These are phyloP conservation scores for Physcomitrium patens DNA, from an alignment of 225 moss, liverwort and hornwort species.

Conservation along the genomic window DNA sequence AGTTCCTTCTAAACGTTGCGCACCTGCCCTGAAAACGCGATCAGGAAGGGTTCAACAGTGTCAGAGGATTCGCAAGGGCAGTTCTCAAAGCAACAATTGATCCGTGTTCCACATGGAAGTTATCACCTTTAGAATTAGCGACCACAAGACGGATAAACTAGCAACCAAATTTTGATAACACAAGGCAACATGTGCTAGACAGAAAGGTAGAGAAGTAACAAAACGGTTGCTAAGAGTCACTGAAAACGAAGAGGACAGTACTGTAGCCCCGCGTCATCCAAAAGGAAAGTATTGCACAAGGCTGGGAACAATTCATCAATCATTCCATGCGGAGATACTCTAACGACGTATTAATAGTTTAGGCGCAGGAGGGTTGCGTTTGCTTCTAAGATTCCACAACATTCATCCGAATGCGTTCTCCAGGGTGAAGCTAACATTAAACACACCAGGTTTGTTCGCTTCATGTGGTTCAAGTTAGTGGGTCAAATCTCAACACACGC, in stretches of 20 bases:
- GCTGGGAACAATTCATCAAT: background rate
- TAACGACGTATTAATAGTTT: background rate
- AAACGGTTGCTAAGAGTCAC: constrained; percentile 7
- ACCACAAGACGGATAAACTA: background rate
- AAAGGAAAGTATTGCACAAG: constrained; percentile 3
- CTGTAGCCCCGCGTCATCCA: background rate
- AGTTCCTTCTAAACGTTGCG: background rate
- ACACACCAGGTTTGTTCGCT: background rate
- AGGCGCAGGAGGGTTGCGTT: background rate
- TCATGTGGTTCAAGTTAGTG: background rate
- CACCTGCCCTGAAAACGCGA: constrained; percentile 25
- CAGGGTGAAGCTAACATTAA: background rate
- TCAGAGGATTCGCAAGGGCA: constrained; percentile 19
- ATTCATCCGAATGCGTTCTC: constrained; percentile 12
- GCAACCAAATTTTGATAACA: background rate
- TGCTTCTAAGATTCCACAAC: background rate
- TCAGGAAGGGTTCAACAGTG: constrained; percentile 12
- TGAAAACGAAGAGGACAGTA: background rate
- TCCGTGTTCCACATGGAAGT: constrained; percentile 2
- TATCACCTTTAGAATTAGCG: constrained; percentile 14
- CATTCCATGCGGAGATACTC: background rate
- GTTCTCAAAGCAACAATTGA: background rate
- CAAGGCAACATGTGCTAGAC: background rate
- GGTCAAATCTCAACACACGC: constrained; percentile 12
- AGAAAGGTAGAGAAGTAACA: background rate